Conservation (phyloP, 345 rosid genomes). For the Psidium guajava region DNA sequence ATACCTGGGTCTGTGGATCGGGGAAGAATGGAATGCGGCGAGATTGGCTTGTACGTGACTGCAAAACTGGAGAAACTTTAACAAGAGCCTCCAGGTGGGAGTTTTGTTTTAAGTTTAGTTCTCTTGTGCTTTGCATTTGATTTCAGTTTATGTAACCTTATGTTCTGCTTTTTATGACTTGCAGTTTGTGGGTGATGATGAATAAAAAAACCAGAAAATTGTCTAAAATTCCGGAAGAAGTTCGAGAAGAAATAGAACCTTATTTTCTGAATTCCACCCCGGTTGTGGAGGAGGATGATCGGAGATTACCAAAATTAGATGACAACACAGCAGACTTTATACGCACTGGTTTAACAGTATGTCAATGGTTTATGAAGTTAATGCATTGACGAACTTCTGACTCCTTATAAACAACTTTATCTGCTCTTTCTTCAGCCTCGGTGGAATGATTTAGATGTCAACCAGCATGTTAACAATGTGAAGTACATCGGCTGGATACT, state of each 20-base stretch:
- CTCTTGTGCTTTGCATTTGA: background rate
- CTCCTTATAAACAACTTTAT: background rate
- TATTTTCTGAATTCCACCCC: conserved; percentile 67
- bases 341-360: conserved; percentile 71
- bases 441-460: conserved; percentile 95
- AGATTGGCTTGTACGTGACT: conserved; percentile 79
- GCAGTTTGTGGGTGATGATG: conserved; percentile 99
- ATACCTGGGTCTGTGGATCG: conserved; percentile 82
- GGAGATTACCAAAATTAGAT: conserved; percentile 74
- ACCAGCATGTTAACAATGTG: conserved; percentile 97
- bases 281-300: conserved; percentile 67
- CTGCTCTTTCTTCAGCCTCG: conserved; percentile 50
- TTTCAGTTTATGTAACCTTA: background rate
- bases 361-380: conserved; percentile 5
- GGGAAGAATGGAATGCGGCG: conserved; percentile 98
- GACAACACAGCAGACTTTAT: conserved; percentile 66
- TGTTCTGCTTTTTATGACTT: background rate
- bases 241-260: conserved; percentile 79
- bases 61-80: conserved; percentile 64
- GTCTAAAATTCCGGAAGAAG: conserved; percentile 92
- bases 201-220: conserved; percentile 86
- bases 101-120: background rate
- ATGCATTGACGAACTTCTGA: background rate
- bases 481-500: conserved; percentile 96
- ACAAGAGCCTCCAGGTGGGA: conserved; percentile 87